Conservation (phyloP, 129 eudicot genomes). For the Arctium lappa region DNA sequence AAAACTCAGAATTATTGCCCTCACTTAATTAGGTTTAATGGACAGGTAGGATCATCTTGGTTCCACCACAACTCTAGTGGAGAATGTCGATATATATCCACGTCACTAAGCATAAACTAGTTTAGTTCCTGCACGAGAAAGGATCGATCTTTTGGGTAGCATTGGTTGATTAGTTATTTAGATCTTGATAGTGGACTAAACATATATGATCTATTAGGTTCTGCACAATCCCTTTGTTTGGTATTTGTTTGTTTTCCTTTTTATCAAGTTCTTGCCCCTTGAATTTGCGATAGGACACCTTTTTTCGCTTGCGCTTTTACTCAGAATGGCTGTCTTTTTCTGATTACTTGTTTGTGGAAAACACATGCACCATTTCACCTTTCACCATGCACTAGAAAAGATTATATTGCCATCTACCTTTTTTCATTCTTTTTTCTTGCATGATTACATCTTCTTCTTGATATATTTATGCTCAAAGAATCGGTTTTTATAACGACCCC, state of each 20-base stretch:
- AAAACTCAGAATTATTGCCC: constrained; percentile 18
- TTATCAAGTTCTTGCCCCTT: constrained; percentile 8
- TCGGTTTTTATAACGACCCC: neutral
- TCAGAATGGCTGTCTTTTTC: constrained; percentile 28
- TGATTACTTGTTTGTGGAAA: constrained; percentile 34
- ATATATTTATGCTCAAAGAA: constrained; percentile 22
- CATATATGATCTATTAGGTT: neutral
- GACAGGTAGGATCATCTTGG: constrained; percentile 11
- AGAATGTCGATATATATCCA: constrained; percentile 7
- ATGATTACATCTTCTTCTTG: constrained; percentile 16
- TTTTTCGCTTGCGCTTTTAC: neutral
- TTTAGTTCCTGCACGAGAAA: neutral
- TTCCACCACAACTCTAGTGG: constrained; percentile 18
- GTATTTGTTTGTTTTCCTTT: neutral
- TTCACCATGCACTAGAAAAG: constrained; percentile 24
- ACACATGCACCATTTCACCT: constrained; percentile 33
- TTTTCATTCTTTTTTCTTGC: neutral
- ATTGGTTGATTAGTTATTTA: neutral
- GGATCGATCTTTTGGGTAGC: neutral
- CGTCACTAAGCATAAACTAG: neutral
- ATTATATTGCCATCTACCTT: constrained; percentile 11
- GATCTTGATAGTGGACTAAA: neutral
- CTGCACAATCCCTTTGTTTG: neutral
- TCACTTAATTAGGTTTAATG: constrained; percentile 11
- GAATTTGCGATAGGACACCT: constrained; percentile 17